A percentile compares a stretch with the other conserved stretches of the same genome.
Evolutionary conservation across 441 rosid genomes (phyloP).

Genomic region (Gossypium trilobum): DNA sequence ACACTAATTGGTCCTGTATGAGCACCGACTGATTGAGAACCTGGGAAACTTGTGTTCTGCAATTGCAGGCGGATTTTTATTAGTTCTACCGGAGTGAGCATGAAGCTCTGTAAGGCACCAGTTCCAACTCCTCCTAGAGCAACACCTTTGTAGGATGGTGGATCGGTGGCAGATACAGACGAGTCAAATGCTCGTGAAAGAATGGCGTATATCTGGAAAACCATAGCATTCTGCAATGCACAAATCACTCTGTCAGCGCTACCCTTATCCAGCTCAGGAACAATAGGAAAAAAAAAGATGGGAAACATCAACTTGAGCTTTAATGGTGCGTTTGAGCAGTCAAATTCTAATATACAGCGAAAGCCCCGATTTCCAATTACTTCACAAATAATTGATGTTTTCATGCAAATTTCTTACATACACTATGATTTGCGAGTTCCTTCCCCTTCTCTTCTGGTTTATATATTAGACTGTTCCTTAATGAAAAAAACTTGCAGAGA

Average conservation of each 20-base stretch:
- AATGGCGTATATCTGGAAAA: constrained; percentile 78
- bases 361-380: not conserved
- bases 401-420: not conserved
- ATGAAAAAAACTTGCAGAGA: not conserved
- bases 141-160: constrained; percentile 80
- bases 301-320: not conserved
- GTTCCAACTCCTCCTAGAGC: constrained; percentile 78
- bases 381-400: not conserved
- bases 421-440: not conserved
- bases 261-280: not conserved
- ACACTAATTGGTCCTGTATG: constrained; percentile 51
- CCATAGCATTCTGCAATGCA: constrained; percentile 83
- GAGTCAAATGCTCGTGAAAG: constrained; percentile 65
- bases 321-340: not conserved
- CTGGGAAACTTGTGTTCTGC: constrained; percentile 27
- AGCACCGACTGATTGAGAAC: constrained; percentile 6
- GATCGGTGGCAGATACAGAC: constrained; percentile 37
- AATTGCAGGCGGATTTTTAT: constrained; percentile 83
- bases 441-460: not conserved
- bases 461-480: not conserved
- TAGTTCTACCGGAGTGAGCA: constrained; percentile 78
- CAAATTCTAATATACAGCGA: not conserved
- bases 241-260: not conserved
- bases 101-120: constrained; percentile 72
- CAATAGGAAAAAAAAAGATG: not conserved